Conservation (phyloP, 345 rosid species). For the Gossypium turneri region DNA sequence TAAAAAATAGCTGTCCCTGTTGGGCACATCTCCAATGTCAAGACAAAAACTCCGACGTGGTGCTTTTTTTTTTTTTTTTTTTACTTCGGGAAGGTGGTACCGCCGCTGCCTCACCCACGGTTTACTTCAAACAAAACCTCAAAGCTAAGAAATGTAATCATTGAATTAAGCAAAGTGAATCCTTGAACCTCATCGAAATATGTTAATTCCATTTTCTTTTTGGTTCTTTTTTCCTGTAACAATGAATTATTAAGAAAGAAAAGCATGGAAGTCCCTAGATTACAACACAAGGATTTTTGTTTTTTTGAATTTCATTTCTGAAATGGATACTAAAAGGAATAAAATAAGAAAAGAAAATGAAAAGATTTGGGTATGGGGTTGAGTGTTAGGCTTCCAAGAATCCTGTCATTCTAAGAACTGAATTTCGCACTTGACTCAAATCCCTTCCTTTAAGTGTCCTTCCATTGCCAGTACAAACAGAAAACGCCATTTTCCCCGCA, state of each 20-base stretch:
- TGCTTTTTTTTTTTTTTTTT: background rate
- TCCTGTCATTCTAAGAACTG: slow-evolving; percentile 80
- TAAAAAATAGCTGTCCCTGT: background rate
- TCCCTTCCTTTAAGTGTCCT: slow-evolving; percentile 80
- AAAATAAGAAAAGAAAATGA: background rate
- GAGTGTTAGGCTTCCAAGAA: slow-evolving; percentile 57
- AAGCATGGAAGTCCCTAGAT: background rate
- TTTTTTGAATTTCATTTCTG: background rate
- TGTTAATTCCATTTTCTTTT: background rate
- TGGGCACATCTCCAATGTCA: background rate
- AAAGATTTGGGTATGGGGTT: background rate
- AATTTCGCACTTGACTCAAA: slow-evolving; percentile 68
- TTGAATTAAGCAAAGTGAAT: background rate
- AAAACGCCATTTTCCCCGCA: slow-evolving; percentile 67
- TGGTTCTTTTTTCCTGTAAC: background rate
- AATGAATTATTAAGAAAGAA: background rate
- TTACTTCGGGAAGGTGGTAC: background rate
- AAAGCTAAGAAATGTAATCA: background rate
- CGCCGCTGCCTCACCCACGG: background rate
- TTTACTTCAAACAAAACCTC: background rate
- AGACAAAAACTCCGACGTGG: background rate
- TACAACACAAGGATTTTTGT: background rate
- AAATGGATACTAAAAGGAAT: background rate
- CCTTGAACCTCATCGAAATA: background rate
- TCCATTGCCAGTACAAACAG: slow-evolving; percentile 71